A percentile compares a stretch with the other conserved stretches of the same genome.
phyloP scores from a whole-genome alignment of 2,329 filamentous ascomycete genomes.

The Ophiognomonia clavigignenti-juglandacearum region DNA sequence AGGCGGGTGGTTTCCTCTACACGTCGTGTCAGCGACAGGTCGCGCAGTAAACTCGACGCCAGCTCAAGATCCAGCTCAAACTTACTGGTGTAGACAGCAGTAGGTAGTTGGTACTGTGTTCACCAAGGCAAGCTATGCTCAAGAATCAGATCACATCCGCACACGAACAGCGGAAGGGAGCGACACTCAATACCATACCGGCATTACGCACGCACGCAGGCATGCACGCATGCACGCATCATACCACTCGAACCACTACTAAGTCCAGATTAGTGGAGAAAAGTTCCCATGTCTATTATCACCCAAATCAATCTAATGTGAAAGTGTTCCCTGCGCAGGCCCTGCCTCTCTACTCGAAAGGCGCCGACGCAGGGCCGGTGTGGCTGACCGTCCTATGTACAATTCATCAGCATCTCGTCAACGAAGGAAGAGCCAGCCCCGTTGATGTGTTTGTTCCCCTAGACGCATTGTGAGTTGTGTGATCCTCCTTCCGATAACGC shows the following conservation, averaged over 20 bases:
- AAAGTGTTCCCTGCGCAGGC: not conserved
- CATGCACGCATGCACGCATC: not conserved
- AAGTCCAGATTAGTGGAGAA: not conserved
- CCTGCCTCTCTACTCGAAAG: too few relatives aligned
- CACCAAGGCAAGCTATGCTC: not conserved
- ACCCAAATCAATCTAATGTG: constrained; percentile 7
- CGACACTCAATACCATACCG: not conserved
- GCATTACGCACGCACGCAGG: not conserved
- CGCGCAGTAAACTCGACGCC: too few relatives aligned
- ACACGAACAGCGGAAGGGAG: too few relatives aligned
- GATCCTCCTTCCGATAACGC: not conserved
- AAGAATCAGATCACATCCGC: not conserved
- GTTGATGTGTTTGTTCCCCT: too few relatives aligned
- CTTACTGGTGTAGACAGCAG: too few relatives aligned
- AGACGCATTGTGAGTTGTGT: not conserved
- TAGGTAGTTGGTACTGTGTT: too few relatives aligned
- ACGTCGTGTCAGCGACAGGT: too few relatives aligned
- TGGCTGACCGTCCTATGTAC: constrained; percentile 14
- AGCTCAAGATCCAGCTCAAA: too few relatives aligned
- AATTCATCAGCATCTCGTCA: constrained; percentile 16
- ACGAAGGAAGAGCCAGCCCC: constrained; percentile 1
- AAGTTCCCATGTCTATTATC: not conserved
- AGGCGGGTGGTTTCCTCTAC: too few relatives aligned
- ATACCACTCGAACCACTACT: not conserved
- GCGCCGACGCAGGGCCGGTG: too few relatives aligned